Evolutionary conservation across 2,329 filamentous ascomycete species (phyloP), one percentile per base, ranked within the genome.

Genomic region (Coleophoma cylindrospora): DNA sequence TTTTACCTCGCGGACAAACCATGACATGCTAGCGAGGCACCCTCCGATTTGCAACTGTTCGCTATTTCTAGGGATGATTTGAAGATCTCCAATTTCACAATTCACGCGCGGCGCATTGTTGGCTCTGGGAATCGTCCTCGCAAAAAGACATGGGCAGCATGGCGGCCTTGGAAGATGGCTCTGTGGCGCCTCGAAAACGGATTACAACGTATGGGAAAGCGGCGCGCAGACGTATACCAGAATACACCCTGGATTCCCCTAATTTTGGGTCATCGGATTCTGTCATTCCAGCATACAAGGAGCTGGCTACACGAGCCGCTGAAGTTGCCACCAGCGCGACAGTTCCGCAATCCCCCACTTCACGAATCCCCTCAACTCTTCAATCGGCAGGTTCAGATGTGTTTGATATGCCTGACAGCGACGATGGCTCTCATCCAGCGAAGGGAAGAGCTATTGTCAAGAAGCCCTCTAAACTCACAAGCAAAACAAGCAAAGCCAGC

Each of bases 191-290:
- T 43, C 58, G 62, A 45, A 67, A 64, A 53, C 57, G 55, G 36
- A 53, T 64, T 32, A 52, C 58, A 8, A 67, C 65, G 5, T 67
- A 67, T 54, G 65, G 65, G 2, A 67, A 66, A 49, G 45, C 61
- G 32, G 54, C 51, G 11, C 55, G 63, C 27, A 61, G 54, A 48
- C 58, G 60, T 17, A 55, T 65, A 44, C 60, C 63, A 7, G 59
- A 62, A 6, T 59, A 61, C 37, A 54, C 36, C 48, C 60, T 63
- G 34, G 40, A 52, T 22, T 54, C 55, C 7, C 27, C 27, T 3
- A 27, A 10, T 2, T 6, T 27, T 27, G 27, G 27, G 7, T 27
- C 27, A 27, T 27, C 27, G 27, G 27, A 27, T 27, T 13, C 48
- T 40, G 27, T 41, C 40, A 17, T 17, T 41, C 15, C 40, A 12